These are phyloP conservation scores for Pythium sp. DNA, from an alignment of 352 stramenopile genomes.

Conservation along the genomic window DNA sequence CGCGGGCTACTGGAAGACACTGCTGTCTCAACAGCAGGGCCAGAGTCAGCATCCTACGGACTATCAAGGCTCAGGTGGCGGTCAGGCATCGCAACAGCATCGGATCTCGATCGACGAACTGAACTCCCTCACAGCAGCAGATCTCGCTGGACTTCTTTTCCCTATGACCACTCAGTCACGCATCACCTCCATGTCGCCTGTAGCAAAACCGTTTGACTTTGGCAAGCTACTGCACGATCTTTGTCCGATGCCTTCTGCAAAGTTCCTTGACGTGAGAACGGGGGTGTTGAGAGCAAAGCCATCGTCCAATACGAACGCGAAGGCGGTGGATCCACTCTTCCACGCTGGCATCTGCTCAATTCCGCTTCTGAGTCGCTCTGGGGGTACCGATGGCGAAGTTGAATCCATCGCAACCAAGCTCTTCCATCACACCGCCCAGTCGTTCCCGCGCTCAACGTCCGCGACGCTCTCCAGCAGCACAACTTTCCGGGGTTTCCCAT, in stretches of 20 bases:
- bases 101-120: slow-evolving; percentile 55
- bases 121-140: slow-evolving; percentile 50
- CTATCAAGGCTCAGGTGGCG: not conserved
- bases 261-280: slow-evolving; percentile 51
- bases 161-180: slow-evolving; percentile 20
- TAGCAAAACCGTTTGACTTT: slow-evolving; percentile 43
- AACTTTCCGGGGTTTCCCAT: slow-evolving; percentile 10
- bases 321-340: slow-evolving; percentile 11
- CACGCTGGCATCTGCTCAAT: slow-evolving; percentile 12
- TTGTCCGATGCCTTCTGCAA: slow-evolving; percentile 50
- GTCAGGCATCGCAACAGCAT: not conserved
- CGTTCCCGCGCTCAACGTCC: slow-evolving; percentile 9
- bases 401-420: slow-evolving; percentile 7
- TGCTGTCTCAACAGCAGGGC: slow-evolving; percentile 8
- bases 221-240: slow-evolving; percentile 56
- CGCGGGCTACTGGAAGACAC: slow-evolving; percentile 51
- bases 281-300: not conserved
- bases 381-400: not conserved
- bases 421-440: slow-evolving; percentile 17
- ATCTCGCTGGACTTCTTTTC: slow-evolving; percentile 65
- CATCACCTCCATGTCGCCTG: not conserved
- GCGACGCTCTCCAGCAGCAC: slow-evolving; percentile 6
- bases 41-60: not conserved
- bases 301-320: not conserved
- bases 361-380: not conserved